phyloP scores from a whole-genome alignment of 2,329 filamentous ascomycete species.

The Aspergillus tamarii region DNA sequence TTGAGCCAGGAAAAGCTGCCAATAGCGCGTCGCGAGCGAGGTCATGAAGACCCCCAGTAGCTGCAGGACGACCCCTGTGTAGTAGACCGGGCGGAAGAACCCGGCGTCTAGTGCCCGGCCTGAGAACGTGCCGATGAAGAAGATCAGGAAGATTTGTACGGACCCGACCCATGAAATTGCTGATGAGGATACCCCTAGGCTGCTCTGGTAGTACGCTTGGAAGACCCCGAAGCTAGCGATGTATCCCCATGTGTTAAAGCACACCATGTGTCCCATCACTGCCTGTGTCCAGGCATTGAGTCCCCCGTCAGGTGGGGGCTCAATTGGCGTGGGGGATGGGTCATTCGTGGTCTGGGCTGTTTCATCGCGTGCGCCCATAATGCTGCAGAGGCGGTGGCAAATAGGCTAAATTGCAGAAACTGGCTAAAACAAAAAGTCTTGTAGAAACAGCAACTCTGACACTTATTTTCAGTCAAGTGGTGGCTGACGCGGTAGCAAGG shows the following conservation, averaged over 20 bases:
- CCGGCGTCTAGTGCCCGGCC: slow-evolving; percentile 51
- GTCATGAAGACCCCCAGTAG: slow-evolving; percentile 21
- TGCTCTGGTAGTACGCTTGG: slow-evolving; percentile 45
- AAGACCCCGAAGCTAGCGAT: slow-evolving; percentile 21
- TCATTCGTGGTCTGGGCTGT: not conserved
- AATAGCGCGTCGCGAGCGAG: slow-evolving; percentile 43
- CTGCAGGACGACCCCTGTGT: slow-evolving; percentile 26
- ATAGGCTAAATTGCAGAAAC: not conserved
- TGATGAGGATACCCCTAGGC: slow-evolving; percentile 35
- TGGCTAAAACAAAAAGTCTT: too few relatives aligned
- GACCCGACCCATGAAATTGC: slow-evolving; percentile 56
- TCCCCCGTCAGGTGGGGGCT: slow-evolving; percentile 25
- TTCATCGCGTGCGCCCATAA: not conserved
- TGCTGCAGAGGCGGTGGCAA: not conserved
- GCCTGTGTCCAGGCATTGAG: slow-evolving; percentile 25
- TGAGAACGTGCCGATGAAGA: slow-evolving; percentile 46
- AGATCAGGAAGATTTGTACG: slow-evolving; percentile 50
- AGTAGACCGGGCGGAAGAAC: slow-evolving; percentile 34
- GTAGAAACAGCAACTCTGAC: too few relatives aligned
- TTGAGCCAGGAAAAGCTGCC: slow-evolving; percentile 59
- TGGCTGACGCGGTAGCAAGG: not conserved
- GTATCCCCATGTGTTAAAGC: slow-evolving; percentile 22
- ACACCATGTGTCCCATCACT: slow-evolving; percentile 18
- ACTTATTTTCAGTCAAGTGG: not conserved
- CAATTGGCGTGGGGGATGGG: not conserved